Evolutionary conservation across 75 land plant species (phyloP).

Genomic region (Cunninghamia lanceolata): DNA sequence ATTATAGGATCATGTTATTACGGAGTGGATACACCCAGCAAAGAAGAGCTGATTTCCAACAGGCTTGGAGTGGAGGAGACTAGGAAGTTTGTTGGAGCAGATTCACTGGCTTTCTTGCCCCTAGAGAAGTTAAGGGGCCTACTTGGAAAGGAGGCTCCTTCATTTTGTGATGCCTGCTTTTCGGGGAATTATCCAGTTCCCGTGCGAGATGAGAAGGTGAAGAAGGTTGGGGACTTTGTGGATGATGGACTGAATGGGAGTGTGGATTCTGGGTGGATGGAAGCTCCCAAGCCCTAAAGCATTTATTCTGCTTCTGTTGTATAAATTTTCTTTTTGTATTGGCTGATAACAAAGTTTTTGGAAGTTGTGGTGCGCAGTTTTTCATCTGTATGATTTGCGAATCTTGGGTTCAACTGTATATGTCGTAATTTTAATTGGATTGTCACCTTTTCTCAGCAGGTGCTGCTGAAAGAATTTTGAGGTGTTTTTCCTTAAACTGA

Average conservation of each 20-base stretch:
- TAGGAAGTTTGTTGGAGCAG: constrained; percentile 72
- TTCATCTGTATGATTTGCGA: background rate
- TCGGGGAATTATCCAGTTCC: constrained; percentile 74
- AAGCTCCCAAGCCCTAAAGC: constrained; percentile 7
- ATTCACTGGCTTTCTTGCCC: constrained; percentile 82
- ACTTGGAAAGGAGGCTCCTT: constrained; percentile 53
- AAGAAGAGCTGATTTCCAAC: constrained; percentile 81
- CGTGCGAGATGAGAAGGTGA: constrained; percentile 37
- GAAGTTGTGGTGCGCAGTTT: background rate
- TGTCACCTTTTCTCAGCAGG: background rate
- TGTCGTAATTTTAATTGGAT: background rate
- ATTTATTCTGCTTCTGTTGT: background rate
- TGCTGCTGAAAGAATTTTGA: background rate
- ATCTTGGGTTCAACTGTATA: background rate
- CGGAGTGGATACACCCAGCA: constrained; percentile 91
- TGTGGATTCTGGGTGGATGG: constrained; percentile 30
- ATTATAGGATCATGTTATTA: constrained; percentile 93
- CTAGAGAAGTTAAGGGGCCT: constrained; percentile 60
- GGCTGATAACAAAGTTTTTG: background rate
- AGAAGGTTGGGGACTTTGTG: constrained; percentile 52
- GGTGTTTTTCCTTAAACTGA: background rate
- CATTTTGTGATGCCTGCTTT: constrained; percentile 93
- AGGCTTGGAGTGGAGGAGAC: constrained; percentile 77
- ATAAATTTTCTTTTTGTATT: background rate
- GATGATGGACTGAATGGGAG: constrained; percentile 51